Evolutionary conservation across 768 basidiomycete genomes (phyloP).

Genomic region (Termitomyces sp.): DNA sequence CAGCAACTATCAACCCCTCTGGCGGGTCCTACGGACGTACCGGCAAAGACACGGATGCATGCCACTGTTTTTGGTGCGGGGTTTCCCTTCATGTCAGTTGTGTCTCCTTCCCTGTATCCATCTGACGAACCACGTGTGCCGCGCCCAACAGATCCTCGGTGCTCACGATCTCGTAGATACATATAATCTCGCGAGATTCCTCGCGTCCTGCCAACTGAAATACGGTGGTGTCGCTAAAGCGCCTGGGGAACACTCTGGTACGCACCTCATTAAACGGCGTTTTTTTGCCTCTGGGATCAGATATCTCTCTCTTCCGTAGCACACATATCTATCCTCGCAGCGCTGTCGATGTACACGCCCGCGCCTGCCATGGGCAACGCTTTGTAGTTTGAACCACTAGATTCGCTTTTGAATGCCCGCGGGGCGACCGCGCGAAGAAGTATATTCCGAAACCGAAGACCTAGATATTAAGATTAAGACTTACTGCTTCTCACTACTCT

Average conservation of each 20-base stretch:
- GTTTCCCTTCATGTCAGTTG: conserved; percentile 65
- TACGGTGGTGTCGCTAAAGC: conserved; percentile 88
- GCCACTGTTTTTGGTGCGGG: conserved; percentile 96
- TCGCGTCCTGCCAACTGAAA: conserved; percentile 77
- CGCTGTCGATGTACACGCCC: conserved; percentile 65
- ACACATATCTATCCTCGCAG: conserved; percentile 91
- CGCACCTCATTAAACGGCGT: neutral
- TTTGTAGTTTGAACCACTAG: conserved; percentile 55
- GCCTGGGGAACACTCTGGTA: conserved; percentile 77
- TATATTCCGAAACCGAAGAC: conserved; percentile 37
- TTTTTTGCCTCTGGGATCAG: neutral
- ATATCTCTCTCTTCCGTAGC: conserved; percentile 63
- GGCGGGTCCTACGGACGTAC: conserved; percentile 90
- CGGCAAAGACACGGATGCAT: conserved; percentile 84
- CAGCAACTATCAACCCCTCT: conserved; percentile 56
- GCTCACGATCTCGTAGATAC: conserved; percentile 52
- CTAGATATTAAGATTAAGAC: neutral
- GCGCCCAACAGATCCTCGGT: conserved; percentile 59
- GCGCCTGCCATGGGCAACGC: conserved; percentile 29
- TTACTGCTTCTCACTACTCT: neutral
- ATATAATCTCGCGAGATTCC: conserved; percentile 51
- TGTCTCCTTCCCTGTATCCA: neutral
- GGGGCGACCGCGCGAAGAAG: conserved; percentile 52
- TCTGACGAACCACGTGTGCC: neutral
- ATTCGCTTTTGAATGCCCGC: conserved; percentile 70